Conservation (phyloP, 306 rosid species). For the Datisca glomerata region DNA sequence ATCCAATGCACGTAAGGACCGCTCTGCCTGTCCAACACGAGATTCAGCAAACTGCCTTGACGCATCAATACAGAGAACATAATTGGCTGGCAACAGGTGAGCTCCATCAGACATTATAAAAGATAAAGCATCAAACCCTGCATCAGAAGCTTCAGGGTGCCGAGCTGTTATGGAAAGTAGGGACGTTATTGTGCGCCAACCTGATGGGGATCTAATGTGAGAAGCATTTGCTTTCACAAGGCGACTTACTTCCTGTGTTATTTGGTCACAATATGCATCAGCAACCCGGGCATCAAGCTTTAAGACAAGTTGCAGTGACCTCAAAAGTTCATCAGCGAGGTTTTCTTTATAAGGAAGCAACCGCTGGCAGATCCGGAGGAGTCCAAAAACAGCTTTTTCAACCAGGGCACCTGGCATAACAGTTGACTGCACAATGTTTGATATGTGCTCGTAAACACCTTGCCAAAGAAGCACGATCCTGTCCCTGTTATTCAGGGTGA, state of each 20-base stretch:
- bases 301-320: conserved; percentile 84
- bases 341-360: conserved; percentile 95
- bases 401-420: conserved; percentile 92
- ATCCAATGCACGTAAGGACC: conserved; percentile 79
- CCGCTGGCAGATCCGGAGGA: conserved; percentile 88
- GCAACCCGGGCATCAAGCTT: conserved; percentile 99
- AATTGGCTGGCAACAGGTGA: conserved; percentile 85
- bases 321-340: conserved; percentile 89
- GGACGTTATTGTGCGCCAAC: conserved; percentile 93
- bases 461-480: conserved; percentile 93
- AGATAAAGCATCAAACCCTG: conserved; percentile 80
- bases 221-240: conserved; percentile 94
- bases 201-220: conserved; percentile 82
- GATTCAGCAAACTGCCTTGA: conserved; percentile 97
- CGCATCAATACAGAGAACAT: conserved; percentile 61
- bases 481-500: conserved; percentile 89
- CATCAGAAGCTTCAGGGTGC: conserved; percentile 89
- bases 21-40: conserved; percentile 84
- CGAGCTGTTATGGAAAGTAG: conserved; percentile 75
- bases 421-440: conserved; percentile 88
- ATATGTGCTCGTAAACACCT: conserved; percentile 92
- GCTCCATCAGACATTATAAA: conserved; percentile 83
- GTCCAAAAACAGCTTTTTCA: conserved; percentile 97
- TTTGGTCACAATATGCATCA: conserved; percentile 95
- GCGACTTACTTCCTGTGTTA: conserved; percentile 92